Evolutionary conservation across 768 basidiomycete genomes (phyloP), one percentile per base, ranked within the genome.

Genomic region (Podaxis pistillaris): DNA sequence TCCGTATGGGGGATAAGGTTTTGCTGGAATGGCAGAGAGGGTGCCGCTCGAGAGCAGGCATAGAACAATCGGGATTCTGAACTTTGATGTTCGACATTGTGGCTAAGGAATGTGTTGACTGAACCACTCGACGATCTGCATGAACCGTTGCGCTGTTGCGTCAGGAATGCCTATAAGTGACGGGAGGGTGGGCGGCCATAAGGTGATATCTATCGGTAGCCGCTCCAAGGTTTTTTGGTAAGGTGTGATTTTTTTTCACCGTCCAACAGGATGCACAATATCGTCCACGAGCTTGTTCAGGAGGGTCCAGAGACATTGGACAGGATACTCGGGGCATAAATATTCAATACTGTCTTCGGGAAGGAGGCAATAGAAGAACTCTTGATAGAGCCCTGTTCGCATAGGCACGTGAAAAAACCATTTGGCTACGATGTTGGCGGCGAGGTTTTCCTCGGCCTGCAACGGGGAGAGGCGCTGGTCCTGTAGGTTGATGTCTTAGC

Each of bases 221-320:
- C 58, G 41, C 33, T 41, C 53, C 6, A 65, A 66, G 60, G 67
- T 64, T 44, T 57, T 63, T 64, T 65, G 66, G 47, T n/a, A 58
- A n/a, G 41, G 47, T 37, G 15, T 54, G 22, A 22, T 58, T 62
- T 13, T 30, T 47, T 47, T 15, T 65, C 22, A 36, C 53, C 53
- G 17, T 44, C 44, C n/a, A 52, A 63, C 37, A 50, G 64, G 37
- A 67, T 58, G 47, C 68, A 68, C 13, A 69, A 64, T 49, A 58
- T 58, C 2, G 63, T 63, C 70, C 70, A 71, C 4, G 68, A 54
- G 19, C 17, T 64, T 68, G 19, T 65, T 53, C 30, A 67, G 50
- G 52, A 68, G 37, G 67, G 69, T 5, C 65, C 53, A 56, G 68
- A 71, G 58, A 71, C 68, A 54, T 58, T 63, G 19, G 68, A 51